phyloP scores from a whole-genome alignment of 768 basidiomycete genomes.

The Rhizopogon sp. region DNA sequence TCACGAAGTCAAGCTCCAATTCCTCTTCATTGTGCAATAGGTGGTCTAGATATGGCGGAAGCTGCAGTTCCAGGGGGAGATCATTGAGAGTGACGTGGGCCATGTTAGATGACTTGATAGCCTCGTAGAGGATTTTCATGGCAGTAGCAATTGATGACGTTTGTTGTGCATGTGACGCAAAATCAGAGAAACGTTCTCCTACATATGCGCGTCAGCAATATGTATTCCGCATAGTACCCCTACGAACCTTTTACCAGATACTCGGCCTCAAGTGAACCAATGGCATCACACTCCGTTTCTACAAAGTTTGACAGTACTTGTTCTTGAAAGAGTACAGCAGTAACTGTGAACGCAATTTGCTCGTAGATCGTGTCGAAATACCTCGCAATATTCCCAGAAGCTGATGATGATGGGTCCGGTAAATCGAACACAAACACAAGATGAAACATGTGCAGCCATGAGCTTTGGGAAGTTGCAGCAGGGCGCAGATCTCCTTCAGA shows the following conservation, averaged over 20 bases:
- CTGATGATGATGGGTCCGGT: conserved; percentile 85
- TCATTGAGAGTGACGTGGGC: conserved; percentile 76
- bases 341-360: conserved; percentile 83
- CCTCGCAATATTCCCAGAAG: conserved; percentile 68
- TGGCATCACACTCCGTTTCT: conserved; percentile 68
- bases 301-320: conserved; percentile 87
- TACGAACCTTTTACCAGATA: conserved; percentile 66
- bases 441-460: conserved; percentile 76
- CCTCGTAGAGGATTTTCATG: conserved; percentile 77
- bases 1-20: conserved; percentile 45
- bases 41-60: conserved; percentile 75
- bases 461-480: conserved; percentile 23
- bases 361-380: conserved; percentile 88
- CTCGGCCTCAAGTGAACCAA: conserved; percentile 68
- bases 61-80: conserved; percentile 79
- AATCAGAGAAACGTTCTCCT: conserved; percentile 61
- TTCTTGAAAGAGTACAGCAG: conserved; percentile 89
- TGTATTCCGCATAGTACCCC: neutral
- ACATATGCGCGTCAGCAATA: conserved; percentile 5
- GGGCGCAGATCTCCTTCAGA: conserved; percentile 29
- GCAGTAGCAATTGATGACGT: conserved; percentile 69
- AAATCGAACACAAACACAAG: conserved; percentile 83
- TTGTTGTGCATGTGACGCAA: conserved; percentile 51
- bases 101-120: conserved; percentile 70
- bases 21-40: conserved; percentile 66